Conservation (phyloP, 805 yeast genomes). For the Saturnispora bothae region DNA sequence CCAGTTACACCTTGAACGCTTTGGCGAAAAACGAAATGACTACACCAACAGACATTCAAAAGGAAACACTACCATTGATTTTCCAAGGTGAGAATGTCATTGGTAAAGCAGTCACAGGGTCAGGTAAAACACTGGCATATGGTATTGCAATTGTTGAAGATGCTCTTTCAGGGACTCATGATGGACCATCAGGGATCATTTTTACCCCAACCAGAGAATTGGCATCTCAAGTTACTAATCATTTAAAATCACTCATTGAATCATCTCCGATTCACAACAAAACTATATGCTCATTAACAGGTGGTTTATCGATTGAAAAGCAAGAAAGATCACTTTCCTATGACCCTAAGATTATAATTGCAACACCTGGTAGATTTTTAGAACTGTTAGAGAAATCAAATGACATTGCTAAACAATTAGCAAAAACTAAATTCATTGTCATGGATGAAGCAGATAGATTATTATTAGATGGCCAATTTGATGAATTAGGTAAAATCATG, state of each 20-base stretch:
- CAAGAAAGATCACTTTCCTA: constrained; percentile 71
- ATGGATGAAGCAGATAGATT: constrained; percentile 95
- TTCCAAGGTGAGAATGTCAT: constrained; percentile 68
- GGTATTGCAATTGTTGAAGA: constrained; percentile 85
- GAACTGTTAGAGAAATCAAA: constrained; percentile 64
- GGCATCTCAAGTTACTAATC: constrained; percentile 87
- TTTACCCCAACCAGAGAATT: constrained; percentile 95
- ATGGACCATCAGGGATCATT: constrained; percentile 58
- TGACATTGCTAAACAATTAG: constrained; percentile 31
- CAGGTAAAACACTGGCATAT: constrained; percentile 94
- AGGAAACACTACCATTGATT: constrained; percentile 61
- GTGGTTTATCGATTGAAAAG: constrained; percentile 90
- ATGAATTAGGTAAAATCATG: constrained; percentile 75
- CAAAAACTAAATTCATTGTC: constrained; percentile 44
- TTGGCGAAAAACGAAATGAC: constrained; percentile 46
- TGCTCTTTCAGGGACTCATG: constrained; percentile 20
- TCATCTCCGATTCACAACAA: constrained; percentile 35
- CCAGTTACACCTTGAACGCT: constrained; percentile 52
- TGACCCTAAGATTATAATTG: constrained; percentile 75
- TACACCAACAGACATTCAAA: constrained; percentile 80
- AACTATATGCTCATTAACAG: constrained; percentile 73
- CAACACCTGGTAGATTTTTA: constrained; percentile 90
- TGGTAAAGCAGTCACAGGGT: constrained; percentile 96
- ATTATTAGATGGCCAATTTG: constrained; percentile 92
- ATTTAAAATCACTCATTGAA: constrained; percentile 47